These are phyloP conservation scores for Calonectria henricotiae DNA, from an alignment of 2,329 filamentous ascomycete genomes.

Conservation along the genomic window DNA sequence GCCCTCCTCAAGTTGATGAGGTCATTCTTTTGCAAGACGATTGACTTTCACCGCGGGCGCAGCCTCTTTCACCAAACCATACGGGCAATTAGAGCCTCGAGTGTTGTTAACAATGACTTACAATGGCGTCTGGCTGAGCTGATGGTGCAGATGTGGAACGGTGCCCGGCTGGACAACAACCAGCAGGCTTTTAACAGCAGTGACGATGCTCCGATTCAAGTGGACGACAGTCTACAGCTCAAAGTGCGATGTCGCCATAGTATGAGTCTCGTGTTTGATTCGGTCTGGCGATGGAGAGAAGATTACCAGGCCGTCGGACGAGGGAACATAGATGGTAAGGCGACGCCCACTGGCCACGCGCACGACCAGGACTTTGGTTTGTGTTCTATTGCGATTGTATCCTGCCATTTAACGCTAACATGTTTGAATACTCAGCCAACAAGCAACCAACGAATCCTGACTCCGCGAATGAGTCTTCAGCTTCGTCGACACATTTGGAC, in stretches of 20 bases:
- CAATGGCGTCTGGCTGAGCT: conserved; percentile 86
- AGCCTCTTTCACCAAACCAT: conserved; percentile 82
- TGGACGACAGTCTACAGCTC: conserved; percentile 83
- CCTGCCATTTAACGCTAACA: conserved; percentile 44
- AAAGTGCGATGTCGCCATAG: conserved; percentile 89
- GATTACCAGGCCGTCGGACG: conserved; percentile 82
- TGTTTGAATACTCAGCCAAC: conserved; percentile 67
- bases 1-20: conserved; percentile 84
- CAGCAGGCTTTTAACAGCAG: conserved; percentile 66
- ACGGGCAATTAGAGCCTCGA: conserved; percentile 79
- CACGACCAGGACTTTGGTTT: conserved; percentile 48
- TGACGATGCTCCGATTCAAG: conserved; percentile 66
- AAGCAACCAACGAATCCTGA: conserved; percentile 92
- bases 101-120: conserved; percentile 84
- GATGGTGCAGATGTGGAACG: conserved; percentile 91
- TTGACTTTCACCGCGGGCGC: conserved; percentile 79
- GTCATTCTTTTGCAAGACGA: conserved; percentile 82
- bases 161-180: conserved; percentile 69
- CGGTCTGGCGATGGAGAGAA: conserved; percentile 88
- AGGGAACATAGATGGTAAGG: conserved; percentile 80
- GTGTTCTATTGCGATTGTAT: conserved; percentile 40
- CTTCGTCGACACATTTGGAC: conserved; percentile 77
- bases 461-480: conserved; percentile 81
- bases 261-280: conserved; percentile 89
- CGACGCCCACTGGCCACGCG: conserved; percentile 39